Base-by-base conservation (phyloP, 805 yeast genomes). In the Metschnikowia noctiluminum region DNA sequence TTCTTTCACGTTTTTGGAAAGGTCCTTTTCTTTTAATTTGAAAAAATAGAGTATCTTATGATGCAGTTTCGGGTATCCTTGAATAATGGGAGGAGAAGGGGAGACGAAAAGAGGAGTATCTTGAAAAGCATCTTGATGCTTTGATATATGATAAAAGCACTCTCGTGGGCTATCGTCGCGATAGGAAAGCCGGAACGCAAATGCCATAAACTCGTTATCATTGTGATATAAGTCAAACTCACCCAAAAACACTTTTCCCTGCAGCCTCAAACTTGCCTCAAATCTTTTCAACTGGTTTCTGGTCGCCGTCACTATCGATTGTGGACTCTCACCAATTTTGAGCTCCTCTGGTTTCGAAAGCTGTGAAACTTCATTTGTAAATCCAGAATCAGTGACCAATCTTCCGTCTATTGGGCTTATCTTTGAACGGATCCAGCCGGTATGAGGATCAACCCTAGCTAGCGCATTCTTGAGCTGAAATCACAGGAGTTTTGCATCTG, bases 401-500 rank as follows among this genome's bases (percentile, higher is more conserved):
- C 8, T 27, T 6, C 6, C 10, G 6, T 13, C 26, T 21, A 28
- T 27, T 5, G 26, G 13, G 27, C 28, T 7, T 3, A 44, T 45
- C 10, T 14, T 37, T 4, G 40, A 34, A 27, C 40, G 49, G n/a
- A 40, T 40, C 49, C 45, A 46, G 21, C 28, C 27, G 2, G 49
- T 46, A 16, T 45, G 49, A 2, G 41, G 41, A 4, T 40, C 49
- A 14, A 13, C 15, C 28, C 49, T 40, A 12, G 30, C 45, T 11
- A 21, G 7, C 13, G 49, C 35, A 31, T 46, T n/a, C 10, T 34
- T 9, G 26, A 46, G 38, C 8, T 46, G 45, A 15, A 36, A 40
- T 7, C 36, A 31, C 11, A 27, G 14, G 14, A 36, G 11, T 5
- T 37, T 36, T 11, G 28, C 15, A 21, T 37, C 35, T 7, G 37